Conservation (phyloP, 108 stramenopile species). For the Thalassiosira profunda region DNA sequence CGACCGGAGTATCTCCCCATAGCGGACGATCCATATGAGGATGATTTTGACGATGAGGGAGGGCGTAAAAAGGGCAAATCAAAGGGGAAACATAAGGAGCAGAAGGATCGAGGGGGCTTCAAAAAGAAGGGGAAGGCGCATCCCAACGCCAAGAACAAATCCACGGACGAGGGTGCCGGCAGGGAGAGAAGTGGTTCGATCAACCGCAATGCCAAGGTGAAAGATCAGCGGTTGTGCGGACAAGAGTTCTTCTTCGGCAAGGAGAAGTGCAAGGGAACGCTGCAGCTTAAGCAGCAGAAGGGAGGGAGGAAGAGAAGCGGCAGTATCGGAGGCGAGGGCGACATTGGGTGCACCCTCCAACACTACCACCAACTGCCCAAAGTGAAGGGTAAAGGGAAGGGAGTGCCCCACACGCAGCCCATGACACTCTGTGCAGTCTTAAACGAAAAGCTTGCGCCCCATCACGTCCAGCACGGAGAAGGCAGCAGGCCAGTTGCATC, state of each 20-base stretch:
- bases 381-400: background rate
- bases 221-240: conserved; percentile 12
- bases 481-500: background rate
- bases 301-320: conserved; percentile 17
- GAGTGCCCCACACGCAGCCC: conserved; percentile 6
- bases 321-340: conserved; percentile 8
- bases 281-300: background rate
- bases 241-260: conserved; percentile 42
- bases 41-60: conserved; percentile 4
- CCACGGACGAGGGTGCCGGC: background rate
- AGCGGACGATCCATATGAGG: background rate
- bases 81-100: background rate
- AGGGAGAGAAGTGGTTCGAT: conserved; percentile 9
- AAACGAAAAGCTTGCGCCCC: conserved; percentile 27
- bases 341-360: conserved; percentile 12
- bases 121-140: conserved; percentile 35
- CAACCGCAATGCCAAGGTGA: background rate
- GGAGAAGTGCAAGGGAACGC: conserved; percentile 20
- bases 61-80: background rate
- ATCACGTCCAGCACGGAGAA: background rate
- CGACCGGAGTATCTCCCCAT: conserved; percentile 20
- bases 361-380: conserved; percentile 49
- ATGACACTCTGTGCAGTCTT: conserved; percentile 38
- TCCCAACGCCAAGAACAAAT: conserved; percentile 38
- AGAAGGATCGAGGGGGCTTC: conserved; percentile 19